Evolutionary conservation across 78 protist genomes (phyloP).

Genomic region (Thecamonas trahens): DNA sequence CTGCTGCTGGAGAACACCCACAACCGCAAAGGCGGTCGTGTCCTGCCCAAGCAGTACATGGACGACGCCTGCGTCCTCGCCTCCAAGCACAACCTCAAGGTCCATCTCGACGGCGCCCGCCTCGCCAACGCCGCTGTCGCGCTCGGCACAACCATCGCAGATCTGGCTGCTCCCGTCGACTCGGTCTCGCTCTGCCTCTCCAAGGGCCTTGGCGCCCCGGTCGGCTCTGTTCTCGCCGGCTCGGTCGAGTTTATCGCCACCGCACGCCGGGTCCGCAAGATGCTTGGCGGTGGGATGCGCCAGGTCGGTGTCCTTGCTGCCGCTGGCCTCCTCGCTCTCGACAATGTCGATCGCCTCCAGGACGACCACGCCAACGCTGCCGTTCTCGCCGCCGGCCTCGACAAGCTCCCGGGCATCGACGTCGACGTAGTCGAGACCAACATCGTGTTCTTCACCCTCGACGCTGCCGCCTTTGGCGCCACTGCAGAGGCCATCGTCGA

Average conservation of each 20-base stretch:
- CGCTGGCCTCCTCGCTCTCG: constrained; percentile 34
- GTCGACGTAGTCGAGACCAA: background rate
- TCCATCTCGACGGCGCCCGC: constrained; percentile 64
- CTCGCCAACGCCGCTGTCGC: constrained; percentile 21
- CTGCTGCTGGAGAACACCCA: constrained; percentile 36
- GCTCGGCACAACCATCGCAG: background rate
- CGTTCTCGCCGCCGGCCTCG: background rate
- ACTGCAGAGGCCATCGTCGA: no score
- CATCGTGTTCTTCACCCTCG: no score
- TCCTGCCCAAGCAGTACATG: constrained; percentile 4
- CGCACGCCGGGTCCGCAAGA: constrained; percentile 32
- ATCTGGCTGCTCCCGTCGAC: constrained; percentile 5
- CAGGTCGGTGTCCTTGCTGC: constrained; percentile 63
- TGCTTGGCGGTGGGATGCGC: constrained; percentile 72
- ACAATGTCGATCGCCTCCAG: background rate
- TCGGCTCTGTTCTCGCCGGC: constrained; percentile 55
- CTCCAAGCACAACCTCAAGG: background rate
- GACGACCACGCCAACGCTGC: constrained; percentile 39
- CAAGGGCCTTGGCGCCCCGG: constrained; percentile 70
- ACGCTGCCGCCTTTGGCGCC: no score
- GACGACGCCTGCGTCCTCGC: background rate
- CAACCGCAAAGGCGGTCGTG: constrained; percentile 23
- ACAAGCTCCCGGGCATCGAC: background rate
- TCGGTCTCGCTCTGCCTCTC: constrained; percentile 44
- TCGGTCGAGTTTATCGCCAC: background rate